Percentiles rank a stretch among this genome's conserved stretches.
Evolutionary conservation across 106 monocot species (phyloP).

Genomic region (Alisma plantagoaquatica): DNA sequence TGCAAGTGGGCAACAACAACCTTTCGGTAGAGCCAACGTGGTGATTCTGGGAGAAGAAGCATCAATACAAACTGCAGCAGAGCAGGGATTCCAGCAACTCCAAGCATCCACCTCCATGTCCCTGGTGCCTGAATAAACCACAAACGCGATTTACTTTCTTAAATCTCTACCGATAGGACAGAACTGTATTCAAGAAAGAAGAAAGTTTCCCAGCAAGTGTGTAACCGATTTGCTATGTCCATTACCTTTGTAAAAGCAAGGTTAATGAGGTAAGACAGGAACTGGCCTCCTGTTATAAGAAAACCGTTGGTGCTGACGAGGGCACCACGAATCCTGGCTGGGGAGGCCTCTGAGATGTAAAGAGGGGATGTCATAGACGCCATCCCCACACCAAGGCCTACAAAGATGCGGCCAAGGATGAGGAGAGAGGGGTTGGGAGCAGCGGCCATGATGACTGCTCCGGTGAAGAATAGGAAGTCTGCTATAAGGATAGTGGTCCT

Average conservation of each 20-base stretch:
- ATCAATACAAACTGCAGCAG: constrained; percentile 51
- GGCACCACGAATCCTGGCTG: constrained; percentile 64
- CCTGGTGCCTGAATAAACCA: constrained; percentile 38
- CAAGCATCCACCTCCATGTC: constrained; percentile 96
- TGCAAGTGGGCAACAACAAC: constrained; percentile 8
- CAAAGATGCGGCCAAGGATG: constrained; percentile 56
- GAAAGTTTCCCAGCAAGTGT: no score
- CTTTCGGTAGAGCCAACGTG: constrained; percentile 80
- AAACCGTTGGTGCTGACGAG: constrained; percentile 83
- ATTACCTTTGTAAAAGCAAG: constrained; percentile 76
- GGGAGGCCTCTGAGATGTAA: constrained; percentile 83
- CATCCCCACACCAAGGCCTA: constrained; percentile 86
- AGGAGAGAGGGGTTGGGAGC: constrained; percentile 37
- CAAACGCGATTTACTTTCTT: no score
- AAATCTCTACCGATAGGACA: no score
- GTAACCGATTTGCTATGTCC: no score
- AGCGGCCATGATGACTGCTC: constrained; percentile 66
- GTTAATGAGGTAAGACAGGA: constrained; percentile 80
- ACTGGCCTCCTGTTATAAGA: constrained; percentile 88
- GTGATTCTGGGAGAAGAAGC: constrained; percentile 68
- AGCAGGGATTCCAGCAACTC: constrained; percentile 67
- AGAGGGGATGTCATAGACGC: constrained; percentile 86
- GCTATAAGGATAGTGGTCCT: constrained; percentile 44
- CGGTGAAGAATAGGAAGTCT: constrained; percentile 61
- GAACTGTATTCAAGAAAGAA: no score